These are phyloP conservation scores for Mollisia scopiformis DNA, from an alignment of 2,329 filamentous ascomycete species.

Conservation along the genomic window DNA sequence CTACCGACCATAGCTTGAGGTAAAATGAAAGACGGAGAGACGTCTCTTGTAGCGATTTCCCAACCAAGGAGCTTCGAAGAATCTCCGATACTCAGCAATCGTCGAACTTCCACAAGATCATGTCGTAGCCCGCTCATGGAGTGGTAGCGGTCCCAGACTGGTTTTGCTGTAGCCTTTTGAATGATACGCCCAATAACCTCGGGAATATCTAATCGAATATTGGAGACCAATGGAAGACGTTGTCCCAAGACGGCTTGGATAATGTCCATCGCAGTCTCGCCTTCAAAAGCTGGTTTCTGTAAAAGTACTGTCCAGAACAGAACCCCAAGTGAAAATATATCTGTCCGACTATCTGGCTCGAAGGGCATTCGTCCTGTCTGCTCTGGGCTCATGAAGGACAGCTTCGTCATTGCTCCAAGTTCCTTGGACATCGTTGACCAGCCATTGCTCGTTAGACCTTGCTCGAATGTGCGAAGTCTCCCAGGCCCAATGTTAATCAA, in stretches of 20 bases:
- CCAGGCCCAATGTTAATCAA: conserved; percentile 87
- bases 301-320: conserved; percentile 86
- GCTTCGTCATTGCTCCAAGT: conserved; percentile 82
- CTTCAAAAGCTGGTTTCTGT: conserved; percentile 79
- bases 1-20: conserved; percentile 82
- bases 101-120: conserved; percentile 75
- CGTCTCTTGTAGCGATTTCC: conserved; percentile 77
- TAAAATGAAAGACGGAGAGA: conserved; percentile 92
- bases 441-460: conserved; percentile 81
- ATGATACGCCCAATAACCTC: conserved; percentile 82
- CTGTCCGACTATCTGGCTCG: conserved; percentile 87
- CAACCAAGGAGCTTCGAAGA: conserved; percentile 71
- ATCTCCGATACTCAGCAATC: conserved; percentile 76
- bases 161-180: conserved; percentile 89
- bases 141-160: conserved; percentile 84
- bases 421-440: conserved; percentile 86
- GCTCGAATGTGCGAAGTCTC: conserved; percentile 78
- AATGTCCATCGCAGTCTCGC: conserved; percentile 80
- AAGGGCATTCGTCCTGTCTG: conserved; percentile 92
- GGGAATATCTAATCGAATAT: conserved; percentile 79
- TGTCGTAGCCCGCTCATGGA: conserved; percentile 84
- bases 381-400: conserved; percentile 91
- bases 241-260: conserved; percentile 86
- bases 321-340: conserved; percentile 90
- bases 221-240: conserved; percentile 76